phyloP scores from a whole-genome alignment of 1,284 basidiomycete species.

The Heterobasidion irregulare region DNA sequence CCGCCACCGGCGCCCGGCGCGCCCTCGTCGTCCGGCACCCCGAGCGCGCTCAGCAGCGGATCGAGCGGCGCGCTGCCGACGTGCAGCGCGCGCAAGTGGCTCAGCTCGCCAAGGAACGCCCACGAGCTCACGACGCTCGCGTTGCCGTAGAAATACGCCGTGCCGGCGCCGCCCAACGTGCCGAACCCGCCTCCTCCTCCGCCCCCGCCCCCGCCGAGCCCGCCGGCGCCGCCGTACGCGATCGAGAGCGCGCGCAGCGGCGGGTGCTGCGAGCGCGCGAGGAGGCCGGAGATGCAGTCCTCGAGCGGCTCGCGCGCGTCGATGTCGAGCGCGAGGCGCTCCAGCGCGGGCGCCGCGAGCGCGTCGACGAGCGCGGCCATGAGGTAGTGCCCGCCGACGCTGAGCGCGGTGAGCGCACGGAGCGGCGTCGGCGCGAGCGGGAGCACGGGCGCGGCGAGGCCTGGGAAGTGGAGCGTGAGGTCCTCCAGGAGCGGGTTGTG shows the following conservation, averaged over 20 bases:
- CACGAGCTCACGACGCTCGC: conserved; percentile 26
- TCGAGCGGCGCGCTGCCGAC: conserved; percentile 58
- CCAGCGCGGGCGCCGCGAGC: conserved; percentile 46
- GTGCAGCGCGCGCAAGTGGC: conserved; percentile 43
- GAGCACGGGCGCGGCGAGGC: conserved; percentile 49
- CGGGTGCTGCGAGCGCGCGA: conserved; percentile 47
- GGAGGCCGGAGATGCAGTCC: conserved; percentile 49
- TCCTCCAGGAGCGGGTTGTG: conserved; percentile 46
- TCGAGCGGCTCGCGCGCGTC: conserved; percentile 63
- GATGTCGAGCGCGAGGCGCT: conserved; percentile 51
- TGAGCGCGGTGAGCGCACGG: conserved; percentile 41
- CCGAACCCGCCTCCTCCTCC: conserved; percentile 21
- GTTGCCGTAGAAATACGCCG: background rate
- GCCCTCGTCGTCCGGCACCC: conserved; percentile 47
- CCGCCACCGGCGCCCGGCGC: conserved; percentile 1
- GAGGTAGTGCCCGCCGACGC: conserved; percentile 57
- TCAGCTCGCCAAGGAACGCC: conserved; percentile 38
- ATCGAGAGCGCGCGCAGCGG: conserved; percentile 49
- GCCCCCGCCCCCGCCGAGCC: conserved; percentile 29
- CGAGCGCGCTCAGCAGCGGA: conserved; percentile 45
- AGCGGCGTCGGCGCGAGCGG: conserved; percentile 46
- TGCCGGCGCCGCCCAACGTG: conserved; percentile 7
- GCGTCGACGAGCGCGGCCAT: conserved; percentile 54
- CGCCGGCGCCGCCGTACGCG: conserved; percentile 39
- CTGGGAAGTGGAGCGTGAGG: conserved; percentile 52